Evolutionary conservation across 495 filamentous ascomycete genomes (phyloP).

Genomic region (Xylaria bambusicola): DNA sequence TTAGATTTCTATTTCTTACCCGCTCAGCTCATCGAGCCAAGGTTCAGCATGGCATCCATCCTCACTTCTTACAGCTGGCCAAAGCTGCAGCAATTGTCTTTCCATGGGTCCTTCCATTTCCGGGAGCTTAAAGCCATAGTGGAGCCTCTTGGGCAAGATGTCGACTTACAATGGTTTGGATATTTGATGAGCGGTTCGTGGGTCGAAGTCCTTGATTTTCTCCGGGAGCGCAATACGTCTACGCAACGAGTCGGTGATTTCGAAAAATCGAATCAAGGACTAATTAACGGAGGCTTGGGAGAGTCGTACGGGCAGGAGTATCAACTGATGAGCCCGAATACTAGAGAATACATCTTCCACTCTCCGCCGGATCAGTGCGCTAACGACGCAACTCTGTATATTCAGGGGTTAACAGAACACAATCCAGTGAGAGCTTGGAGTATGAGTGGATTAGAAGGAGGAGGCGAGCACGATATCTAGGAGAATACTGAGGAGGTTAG

Average conservation of each 20-base stretch:
- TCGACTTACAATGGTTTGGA: constrained; percentile 5
- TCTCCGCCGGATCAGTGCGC: no score
- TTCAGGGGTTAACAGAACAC: no score
- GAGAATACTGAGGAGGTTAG: no score
- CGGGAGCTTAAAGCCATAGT: background rate
- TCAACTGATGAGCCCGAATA: background rate
- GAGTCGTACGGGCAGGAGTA: background rate
- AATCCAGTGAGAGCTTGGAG: no score
- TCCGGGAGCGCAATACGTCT: background rate
- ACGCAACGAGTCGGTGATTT: background rate
- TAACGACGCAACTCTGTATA: no score
- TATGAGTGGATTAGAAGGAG: no score
- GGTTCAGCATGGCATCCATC: background rate
- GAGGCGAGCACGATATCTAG: no score
- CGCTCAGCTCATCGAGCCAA: background rate
- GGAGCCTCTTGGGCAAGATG: background rate
- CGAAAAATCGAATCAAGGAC: no score
- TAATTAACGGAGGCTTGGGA: background rate
- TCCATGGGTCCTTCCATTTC: background rate
- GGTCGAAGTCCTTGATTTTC: constrained; percentile 2
- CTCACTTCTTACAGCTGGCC: background rate
- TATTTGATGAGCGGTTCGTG: constrained; percentile 9
- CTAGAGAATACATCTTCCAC: background rate
- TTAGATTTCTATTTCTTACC: background rate
- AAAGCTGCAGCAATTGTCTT: background rate